A percentile compares a stretch with the other conserved stretches of the same genome.
These are phyloP conservation scores for Reutealis trisperma DNA, from an alignment of 345 rosid genomes.

Conservation along the genomic window DNA sequence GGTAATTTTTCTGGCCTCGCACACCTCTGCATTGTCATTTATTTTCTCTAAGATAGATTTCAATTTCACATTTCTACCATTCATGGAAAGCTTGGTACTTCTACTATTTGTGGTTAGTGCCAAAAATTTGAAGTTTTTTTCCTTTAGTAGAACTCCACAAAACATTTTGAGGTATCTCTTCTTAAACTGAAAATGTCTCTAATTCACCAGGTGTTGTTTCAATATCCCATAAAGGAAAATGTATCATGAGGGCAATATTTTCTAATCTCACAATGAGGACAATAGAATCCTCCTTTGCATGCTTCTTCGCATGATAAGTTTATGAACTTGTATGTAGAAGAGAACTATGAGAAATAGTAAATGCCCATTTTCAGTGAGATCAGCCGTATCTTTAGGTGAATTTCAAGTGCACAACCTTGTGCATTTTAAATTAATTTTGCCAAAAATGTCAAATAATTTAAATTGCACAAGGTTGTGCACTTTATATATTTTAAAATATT, in stretches of 20 bases:
- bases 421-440: no score
- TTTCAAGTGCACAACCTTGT: no score
- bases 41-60: constrained; percentile 52
- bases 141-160: constrained; percentile 29
- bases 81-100: constrained; percentile 44
- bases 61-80: constrained; percentile 47
- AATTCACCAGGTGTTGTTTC: no score
- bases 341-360: constrained; percentile 31
- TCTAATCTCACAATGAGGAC: constrained; percentile 47
- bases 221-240: constrained; percentile 56
- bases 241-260: constrained; percentile 52
- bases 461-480: no score
- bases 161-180: constrained; percentile 30
- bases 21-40: constrained; percentile 42
- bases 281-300: constrained; percentile 24
- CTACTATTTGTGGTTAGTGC: constrained; percentile 46
- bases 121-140: constrained; percentile 48
- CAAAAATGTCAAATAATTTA: no score
- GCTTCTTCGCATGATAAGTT: constrained; percentile 29
- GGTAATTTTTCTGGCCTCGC: constrained; percentile 37
- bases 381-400: constrained; percentile 24
- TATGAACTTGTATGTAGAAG: constrained; percentile 27
- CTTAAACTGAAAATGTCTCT: constrained; percentile 34
- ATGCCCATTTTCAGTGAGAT: constrained; percentile 19
- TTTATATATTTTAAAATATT: no score